Conservation (phyloP, 306 rosid genomes). For the Lathyrus tuberosus region DNA sequence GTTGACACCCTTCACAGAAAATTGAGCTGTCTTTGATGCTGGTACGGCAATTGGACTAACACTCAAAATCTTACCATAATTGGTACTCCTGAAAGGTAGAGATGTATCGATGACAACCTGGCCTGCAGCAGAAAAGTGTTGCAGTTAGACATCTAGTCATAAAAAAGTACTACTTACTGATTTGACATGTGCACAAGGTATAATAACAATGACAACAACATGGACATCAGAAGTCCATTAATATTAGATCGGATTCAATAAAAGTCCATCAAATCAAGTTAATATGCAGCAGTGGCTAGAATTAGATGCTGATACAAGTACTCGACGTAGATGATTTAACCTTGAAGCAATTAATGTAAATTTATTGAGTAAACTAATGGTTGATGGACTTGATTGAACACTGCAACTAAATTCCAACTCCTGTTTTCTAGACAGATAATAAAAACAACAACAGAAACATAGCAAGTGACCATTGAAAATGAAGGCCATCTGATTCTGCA, state of each 20-base stretch:
- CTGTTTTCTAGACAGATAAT: conserved; percentile 28
- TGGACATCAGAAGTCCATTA: conserved; percentile 30
- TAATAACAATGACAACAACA: neutral
- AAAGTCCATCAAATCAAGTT: conserved; percentile 27
- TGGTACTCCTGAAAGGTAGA: conserved; percentile 59
- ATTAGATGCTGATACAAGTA: conserved; percentile 1
- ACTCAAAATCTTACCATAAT: conserved; percentile 63
- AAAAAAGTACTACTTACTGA: conserved; percentile 26
- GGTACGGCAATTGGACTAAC: conserved; percentile 83
- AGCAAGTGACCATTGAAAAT: conserved; percentile 62
- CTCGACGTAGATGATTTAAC: neutral
- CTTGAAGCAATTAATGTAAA: conserved; percentile 14
- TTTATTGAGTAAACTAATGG: conserved; percentile 26
- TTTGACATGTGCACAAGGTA: conserved; percentile 15
- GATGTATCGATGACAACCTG: conserved; percentile 72
- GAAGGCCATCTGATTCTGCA: conserved; percentile 76
- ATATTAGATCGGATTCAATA: conserved; percentile 4
- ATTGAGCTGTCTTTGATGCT: conserved; percentile 59
- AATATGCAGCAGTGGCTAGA: conserved; percentile 10
- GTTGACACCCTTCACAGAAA: conserved; percentile 79
- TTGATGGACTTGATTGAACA: conserved; percentile 21
- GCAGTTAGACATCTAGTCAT: conserved; percentile 31
- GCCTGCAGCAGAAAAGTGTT: conserved; percentile 57
- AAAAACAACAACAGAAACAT: conserved; percentile 27
- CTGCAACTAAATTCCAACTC: conserved; percentile 15